Percentiles rank a stretch among this genome's conserved stretches.
phyloP scores from a whole-genome alignment of 371 early-diverging fungal genomes.

The Apophysomyces sp. region DNA sequence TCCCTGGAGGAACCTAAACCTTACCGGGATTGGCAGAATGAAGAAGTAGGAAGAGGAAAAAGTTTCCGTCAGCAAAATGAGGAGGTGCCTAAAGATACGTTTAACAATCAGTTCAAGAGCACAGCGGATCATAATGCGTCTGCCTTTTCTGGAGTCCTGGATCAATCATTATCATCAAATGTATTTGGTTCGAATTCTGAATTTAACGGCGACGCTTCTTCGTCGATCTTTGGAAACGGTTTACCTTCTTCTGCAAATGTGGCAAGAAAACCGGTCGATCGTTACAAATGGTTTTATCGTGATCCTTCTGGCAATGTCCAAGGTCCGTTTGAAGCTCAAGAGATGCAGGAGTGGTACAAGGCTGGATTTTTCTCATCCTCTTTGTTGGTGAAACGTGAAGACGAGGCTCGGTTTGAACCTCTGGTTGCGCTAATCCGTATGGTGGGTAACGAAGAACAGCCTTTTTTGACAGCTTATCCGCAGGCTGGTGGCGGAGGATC shows the following conservation, averaged over 20 bases:
- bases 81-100: constrained; percentile 7
- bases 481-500: constrained; percentile 6
- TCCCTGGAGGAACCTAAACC: constrained; percentile 16
- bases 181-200: background rate
- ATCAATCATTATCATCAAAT: background rate
- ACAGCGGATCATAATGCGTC: background rate
- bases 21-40: constrained; percentile 17
- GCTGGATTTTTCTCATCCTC: constrained; percentile 77
- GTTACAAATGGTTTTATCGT: constrained; percentile 75
- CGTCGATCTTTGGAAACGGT: constrained; percentile 8
- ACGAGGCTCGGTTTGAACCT: constrained; percentile 69
- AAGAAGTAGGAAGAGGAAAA: constrained; percentile 5
- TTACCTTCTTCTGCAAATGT: constrained; percentile 12
- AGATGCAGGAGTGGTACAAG: constrained; percentile 88
- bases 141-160: background rate
- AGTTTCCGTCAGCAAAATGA: constrained; percentile 13
- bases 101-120: constrained; percentile 6
- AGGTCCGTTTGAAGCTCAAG: constrained; percentile 78
- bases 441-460: constrained; percentile 63
- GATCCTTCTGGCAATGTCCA: constrained; percentile 79
- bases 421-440: constrained; percentile 59
- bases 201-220: constrained; percentile 4
- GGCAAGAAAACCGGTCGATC: constrained; percentile 37
- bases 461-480: constrained; percentile 55
- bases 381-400: constrained; percentile 73